Percentiles rank a stretch among this genome's conserved stretches.
These are phyloP conservation scores for Linnemannia exigua DNA, from an alignment of 192 early-diverging fungal genomes.

Conservation along the genomic window DNA sequence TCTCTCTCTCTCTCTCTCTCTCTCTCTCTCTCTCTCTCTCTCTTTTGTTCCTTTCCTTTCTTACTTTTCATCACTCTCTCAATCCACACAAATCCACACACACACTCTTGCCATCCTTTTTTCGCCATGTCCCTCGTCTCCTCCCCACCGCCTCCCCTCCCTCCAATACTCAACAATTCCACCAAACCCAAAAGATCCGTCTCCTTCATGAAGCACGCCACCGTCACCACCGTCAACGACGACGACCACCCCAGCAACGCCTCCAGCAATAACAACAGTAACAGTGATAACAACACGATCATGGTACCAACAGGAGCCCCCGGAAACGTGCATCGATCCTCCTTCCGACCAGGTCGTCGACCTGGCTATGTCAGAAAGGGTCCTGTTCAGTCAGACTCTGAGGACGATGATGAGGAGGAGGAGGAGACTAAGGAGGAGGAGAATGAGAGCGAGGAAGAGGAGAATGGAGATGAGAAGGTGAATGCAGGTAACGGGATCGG, in stretches of 20 bases:
- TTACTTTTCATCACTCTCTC: not conserved
- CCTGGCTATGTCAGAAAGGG: slow-evolving; percentile 40
- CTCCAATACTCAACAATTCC: slow-evolving; percentile 19
- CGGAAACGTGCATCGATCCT: slow-evolving; percentile 18
- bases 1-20: not conserved
- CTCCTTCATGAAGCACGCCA: slow-evolving; percentile 32
- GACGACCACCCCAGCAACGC: not conserved
- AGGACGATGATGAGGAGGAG: slow-evolving; percentile 8
- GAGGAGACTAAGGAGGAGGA: slow-evolving; percentile 3
- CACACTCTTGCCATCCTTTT: too few relatives aligned
- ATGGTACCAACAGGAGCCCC: not conserved
- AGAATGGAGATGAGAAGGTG: not conserved
- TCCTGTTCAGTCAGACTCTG: slow-evolving; percentile 31
- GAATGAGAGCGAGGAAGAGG: not conserved
- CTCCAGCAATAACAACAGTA: too few relatives aligned
- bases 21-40: not conserved
- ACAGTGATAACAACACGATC: not conserved
- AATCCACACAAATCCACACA: not conserved
- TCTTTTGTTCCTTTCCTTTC: not conserved
- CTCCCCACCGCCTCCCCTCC: not conserved
- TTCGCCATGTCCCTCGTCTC: not conserved
- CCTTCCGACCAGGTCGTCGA: slow-evolving; percentile 32
- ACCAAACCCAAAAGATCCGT: slow-evolving; percentile 43
- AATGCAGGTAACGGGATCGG: not conserved
- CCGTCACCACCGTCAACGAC: not conserved